These are phyloP conservation scores for Boletus barrowsii DNA, from an alignment of 768 basidiomycete species.

Conservation along the genomic window DNA sequence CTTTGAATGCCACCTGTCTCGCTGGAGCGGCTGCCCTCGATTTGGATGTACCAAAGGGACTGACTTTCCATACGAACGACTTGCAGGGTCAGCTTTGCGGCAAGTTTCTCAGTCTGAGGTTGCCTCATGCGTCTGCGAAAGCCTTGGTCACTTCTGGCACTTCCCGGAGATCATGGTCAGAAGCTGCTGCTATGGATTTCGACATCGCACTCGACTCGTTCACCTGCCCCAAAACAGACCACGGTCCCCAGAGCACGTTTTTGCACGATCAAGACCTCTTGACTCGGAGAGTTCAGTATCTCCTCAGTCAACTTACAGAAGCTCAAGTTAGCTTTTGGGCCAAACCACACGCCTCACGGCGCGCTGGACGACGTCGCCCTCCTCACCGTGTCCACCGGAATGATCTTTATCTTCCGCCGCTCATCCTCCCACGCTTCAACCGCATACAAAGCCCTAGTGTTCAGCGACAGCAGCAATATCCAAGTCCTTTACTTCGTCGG, in stretches of 20 bases:
- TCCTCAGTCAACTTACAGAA: conserved; percentile 41
- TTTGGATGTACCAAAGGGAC: conserved; percentile 53
- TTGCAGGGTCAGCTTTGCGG: conserved; percentile 65
- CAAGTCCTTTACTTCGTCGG: conserved; percentile 16
- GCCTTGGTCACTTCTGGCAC: conserved; percentile 45
- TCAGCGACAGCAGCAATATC: conserved; percentile 8
- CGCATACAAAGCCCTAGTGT: background rate
- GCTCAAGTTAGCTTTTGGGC: conserved; percentile 7
- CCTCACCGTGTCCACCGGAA: conserved; percentile 36
- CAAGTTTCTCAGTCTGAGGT: conserved; percentile 56
- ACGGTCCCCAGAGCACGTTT: conserved; percentile 62
- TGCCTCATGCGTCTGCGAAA: conserved; percentile 51
- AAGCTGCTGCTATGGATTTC: conserved; percentile 51
- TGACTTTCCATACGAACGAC: conserved; percentile 72
- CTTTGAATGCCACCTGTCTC: conserved; percentile 55
- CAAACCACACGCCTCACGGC: background rate
- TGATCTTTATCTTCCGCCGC: conserved; percentile 50
- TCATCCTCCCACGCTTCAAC: conserved; percentile 29
- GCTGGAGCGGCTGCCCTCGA: conserved; percentile 53
- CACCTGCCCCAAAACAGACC: conserved; percentile 49
- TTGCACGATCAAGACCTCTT: conserved; percentile 64
- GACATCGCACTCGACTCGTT: conserved; percentile 71
- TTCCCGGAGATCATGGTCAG: conserved; percentile 56
- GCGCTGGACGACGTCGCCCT: conserved; percentile 2
- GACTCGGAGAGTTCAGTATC: conserved; percentile 58